A percentile compares a stretch with the other conserved stretches of the same genome.
These are phyloP conservation scores for Neostapfia colusana DNA, from an alignment of 176 grass and related monocot genomes.

Conservation along the genomic window DNA sequence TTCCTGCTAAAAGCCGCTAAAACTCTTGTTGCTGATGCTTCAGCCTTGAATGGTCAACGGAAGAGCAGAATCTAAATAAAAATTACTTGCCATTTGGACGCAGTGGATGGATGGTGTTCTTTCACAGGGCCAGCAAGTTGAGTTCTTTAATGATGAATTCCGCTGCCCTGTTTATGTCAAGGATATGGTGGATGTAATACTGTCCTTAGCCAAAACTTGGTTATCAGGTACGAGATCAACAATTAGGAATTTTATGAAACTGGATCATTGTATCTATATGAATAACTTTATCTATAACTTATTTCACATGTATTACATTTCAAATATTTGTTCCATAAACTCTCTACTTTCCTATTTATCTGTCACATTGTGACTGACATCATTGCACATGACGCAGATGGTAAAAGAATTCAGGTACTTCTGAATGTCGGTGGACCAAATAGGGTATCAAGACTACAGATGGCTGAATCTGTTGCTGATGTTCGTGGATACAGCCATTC, in stretches of 20 bases:
- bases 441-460: conserved; percentile 90
- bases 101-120: conserved; percentile 94
- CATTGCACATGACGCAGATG: conserved; percentile 46
- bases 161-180: conserved; percentile 87
- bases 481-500: conserved; percentile 66
- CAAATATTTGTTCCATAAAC: not conserved
- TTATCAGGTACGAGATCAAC: conserved; percentile 57
- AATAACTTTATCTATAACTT: conserved; percentile 1
- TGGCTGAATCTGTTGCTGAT: conserved; percentile 80
- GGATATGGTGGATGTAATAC: conserved; percentile 75
- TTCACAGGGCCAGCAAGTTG: conserved; percentile 73
- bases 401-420: conserved; percentile 57
- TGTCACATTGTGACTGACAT: conserved; percentile 14
- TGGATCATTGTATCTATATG: not conserved
- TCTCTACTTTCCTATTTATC: conserved; percentile 7
- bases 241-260: conserved; percentile 19
- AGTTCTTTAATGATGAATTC: conserved; percentile 82
- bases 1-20: not conserved
- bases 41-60: not conserved
- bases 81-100: conserved; percentile 38
- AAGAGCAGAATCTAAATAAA: conserved; percentile 3
- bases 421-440: conserved; percentile 80
- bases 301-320: not conserved
- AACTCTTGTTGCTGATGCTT: not conserved
- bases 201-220: conserved; percentile 62